Conservation (phyloP, 495 filamentous ascomycete genomes). For the Bacidia rubella region DNA sequence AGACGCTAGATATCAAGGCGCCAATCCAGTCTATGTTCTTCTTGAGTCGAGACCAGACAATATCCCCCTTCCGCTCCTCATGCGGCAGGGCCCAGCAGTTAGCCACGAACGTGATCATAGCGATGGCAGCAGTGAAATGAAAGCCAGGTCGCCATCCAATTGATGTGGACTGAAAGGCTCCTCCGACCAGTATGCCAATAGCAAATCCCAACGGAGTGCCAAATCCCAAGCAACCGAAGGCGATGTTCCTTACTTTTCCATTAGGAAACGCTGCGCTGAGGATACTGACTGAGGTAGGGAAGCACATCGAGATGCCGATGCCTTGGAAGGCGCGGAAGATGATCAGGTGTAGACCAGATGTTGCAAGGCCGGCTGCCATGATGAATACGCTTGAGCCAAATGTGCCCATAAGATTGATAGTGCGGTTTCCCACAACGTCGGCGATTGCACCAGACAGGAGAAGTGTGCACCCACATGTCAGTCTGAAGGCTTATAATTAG, state of each 20-base stretch:
- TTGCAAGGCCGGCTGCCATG: constrained; percentile 31
- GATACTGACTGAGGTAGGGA: constrained; percentile 39
- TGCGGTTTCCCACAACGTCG: constrained; percentile 34
- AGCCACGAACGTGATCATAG: constrained; percentile 19
- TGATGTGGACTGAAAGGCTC: constrained; percentile 29
- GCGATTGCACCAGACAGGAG: constrained; percentile 37
- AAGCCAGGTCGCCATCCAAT: constrained; percentile 36
- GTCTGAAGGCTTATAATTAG: too few species aligned
- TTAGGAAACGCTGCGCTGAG: constrained; percentile 28
- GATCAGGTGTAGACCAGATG: constrained; percentile 34
- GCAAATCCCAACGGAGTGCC: constrained; percentile 41
- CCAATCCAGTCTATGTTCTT: constrained; percentile 39
- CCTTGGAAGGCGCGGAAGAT: constrained; percentile 37
- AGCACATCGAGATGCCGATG: constrained; percentile 32
- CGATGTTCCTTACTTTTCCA: constrained; percentile 36
- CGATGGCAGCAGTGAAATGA: constrained; percentile 31
- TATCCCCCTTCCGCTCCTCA: not conserved
- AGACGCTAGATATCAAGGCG: constrained; percentile 27
- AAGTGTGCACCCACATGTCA: constrained; percentile 29
- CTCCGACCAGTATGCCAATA: constrained; percentile 40
- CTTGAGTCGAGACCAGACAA: constrained; percentile 13
- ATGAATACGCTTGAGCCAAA: constrained; percentile 32
- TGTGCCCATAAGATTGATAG: constrained; percentile 33
- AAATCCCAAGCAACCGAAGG: constrained; percentile 36
- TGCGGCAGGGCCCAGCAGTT: constrained; percentile 28